Conservation (phyloP, 352 stramenopile genomes). For the Thalassiosira livingstoniorum region DNA sequence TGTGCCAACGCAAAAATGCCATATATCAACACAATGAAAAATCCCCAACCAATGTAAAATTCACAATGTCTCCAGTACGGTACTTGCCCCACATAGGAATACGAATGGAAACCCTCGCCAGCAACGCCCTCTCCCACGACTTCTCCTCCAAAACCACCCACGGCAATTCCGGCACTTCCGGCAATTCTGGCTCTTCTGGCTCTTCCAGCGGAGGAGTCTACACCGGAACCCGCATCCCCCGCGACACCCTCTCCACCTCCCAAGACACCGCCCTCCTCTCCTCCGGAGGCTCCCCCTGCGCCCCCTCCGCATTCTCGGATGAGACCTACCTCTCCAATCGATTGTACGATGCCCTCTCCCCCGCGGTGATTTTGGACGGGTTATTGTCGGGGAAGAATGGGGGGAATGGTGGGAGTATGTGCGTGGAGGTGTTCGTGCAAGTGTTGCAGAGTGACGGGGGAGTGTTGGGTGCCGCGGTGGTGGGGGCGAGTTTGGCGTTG, state of each 20-base stretch:
- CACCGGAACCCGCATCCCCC: slow-evolving; percentile 22
- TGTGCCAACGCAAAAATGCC: too few species aligned
- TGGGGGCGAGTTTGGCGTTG: slow-evolving; percentile 70
- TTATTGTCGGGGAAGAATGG: slow-evolving; percentile 58
- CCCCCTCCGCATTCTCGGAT: slow-evolving; percentile 45
- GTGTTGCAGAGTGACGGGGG: slow-evolving; percentile 80
- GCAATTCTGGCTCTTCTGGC: neutral
- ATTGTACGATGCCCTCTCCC: slow-evolving; percentile 59
- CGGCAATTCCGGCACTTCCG: neutral
- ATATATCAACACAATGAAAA: too few species aligned
- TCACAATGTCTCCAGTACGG: slow-evolving; percentile 41
- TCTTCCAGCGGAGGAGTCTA: neutral
- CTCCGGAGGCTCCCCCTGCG: slow-evolving; percentile 29
- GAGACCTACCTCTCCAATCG: slow-evolving; percentile 53
- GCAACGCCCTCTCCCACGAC: slow-evolving; percentile 29
- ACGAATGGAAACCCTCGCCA: slow-evolving; percentile 37
- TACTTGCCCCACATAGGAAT: slow-evolving; percentile 69
- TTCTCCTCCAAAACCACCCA: slow-evolving; percentile 3
- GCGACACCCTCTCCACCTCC: slow-evolving; percentile 34
- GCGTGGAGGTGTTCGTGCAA: slow-evolving; percentile 65
- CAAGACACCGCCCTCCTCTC: slow-evolving; percentile 30
- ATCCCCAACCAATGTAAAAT: too few species aligned
- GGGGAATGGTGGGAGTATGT: too few species aligned
- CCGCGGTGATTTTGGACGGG: slow-evolving; percentile 49
- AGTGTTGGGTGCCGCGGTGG: slow-evolving; percentile 65